Conservation (phyloP, 768 basidiomycete species). For the Leccinellum albellum region DNA sequence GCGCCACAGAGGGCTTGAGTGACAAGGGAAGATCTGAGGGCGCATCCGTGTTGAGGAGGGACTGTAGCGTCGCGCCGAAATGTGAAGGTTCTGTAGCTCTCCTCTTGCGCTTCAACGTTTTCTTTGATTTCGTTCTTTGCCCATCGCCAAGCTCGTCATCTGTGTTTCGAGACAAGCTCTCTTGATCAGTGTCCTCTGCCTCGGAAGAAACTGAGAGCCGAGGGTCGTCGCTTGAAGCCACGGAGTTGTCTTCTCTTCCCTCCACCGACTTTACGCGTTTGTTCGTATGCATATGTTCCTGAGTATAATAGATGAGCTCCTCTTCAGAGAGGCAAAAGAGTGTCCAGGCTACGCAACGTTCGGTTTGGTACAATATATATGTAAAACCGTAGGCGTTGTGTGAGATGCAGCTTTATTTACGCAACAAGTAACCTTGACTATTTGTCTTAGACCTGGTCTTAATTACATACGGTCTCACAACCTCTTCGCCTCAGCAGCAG, state of each 20-base stretch:
- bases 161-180: constrained; percentile 39
- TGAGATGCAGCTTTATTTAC: neutral
- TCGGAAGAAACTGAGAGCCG: constrained; percentile 12
- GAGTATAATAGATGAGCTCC: neutral
- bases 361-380: neutral
- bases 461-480: constrained; percentile 4
- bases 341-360: neutral
- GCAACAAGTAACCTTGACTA: neutral
- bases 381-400: neutral
- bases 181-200: constrained; percentile 17
- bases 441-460: neutral
- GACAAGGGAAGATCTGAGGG: constrained; percentile 72
- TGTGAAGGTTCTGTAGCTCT: constrained; percentile 70
- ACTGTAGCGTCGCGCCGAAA: constrained; percentile 73
- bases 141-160: constrained; percentile 61
- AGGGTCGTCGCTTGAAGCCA: constrained; percentile 3
- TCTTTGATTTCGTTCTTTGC: constrained; percentile 63
- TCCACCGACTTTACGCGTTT: constrained; percentile 50
- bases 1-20: constrained; percentile 68
- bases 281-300: constrained; percentile 42
- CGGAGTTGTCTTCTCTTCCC: constrained; percentile 12
- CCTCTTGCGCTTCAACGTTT: constrained; percentile 80
- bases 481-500: constrained; percentile 1
- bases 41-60: constrained; percentile 65
- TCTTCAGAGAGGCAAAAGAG: neutral